Evolutionary conservation across 352 stramenopile genomes (phyloP).

Genomic region (Pythium folliculosum): DNA sequence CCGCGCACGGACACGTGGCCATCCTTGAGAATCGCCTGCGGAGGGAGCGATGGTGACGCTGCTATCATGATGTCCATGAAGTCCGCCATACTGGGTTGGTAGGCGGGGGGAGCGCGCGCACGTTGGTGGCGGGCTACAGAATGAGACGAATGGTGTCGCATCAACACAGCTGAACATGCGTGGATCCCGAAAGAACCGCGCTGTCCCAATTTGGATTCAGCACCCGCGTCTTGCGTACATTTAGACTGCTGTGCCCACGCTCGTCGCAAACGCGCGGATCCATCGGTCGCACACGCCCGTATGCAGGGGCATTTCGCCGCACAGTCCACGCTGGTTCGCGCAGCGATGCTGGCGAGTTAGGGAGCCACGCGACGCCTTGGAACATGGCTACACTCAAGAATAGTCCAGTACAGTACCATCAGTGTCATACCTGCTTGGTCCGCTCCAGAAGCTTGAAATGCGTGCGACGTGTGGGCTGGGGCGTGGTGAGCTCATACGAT

Average conservation of each 20-base stretch:
- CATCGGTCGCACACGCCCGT: not conserved
- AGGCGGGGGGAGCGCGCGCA: not conserved
- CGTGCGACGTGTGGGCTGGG: no score
- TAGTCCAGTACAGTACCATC: not conserved
- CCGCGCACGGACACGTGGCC: slow-evolving; percentile 58
- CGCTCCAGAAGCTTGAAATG: no score
- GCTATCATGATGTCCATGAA: not conserved
- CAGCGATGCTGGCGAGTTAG: not conserved
- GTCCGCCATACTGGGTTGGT: slow-evolving; percentile 2
- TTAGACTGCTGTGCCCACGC: not conserved
- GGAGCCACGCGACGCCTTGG: not conserved
- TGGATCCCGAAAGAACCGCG: not conserved
- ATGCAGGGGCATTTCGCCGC: not conserved
- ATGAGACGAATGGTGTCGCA: not conserved
- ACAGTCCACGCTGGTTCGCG: slow-evolving; percentile 9
- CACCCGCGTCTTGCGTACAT: not conserved
- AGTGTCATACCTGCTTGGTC: no score
- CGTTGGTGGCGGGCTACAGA: not conserved
- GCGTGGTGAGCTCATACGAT: not conserved
- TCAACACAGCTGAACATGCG: not conserved
- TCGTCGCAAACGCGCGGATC: not conserved
- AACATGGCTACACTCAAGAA: slow-evolving; percentile 4
- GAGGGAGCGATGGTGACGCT: not conserved
- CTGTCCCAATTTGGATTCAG: slow-evolving; percentile 5
- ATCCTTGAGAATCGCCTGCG: slow-evolving; percentile 43